Evolutionary conservation across 176 grass and related monocot genomes (phyloP), one percentile per base, ranked within the genome.

Genomic region (Cenchrus fungigraminus): DNA sequence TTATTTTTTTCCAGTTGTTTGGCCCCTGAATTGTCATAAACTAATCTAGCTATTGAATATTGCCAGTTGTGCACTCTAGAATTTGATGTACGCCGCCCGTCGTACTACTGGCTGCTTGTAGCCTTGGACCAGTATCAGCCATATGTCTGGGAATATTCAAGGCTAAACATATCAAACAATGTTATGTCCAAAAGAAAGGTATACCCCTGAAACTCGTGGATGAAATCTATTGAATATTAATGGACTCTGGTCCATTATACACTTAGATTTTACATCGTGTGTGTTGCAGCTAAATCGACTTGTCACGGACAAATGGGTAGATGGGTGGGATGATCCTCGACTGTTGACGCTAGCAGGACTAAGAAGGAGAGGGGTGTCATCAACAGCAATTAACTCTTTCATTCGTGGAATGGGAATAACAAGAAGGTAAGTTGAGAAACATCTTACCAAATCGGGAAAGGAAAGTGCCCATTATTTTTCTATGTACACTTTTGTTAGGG

Each of bases 171-270:
- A 73, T 88, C 92, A 74, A 92, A 97, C 78, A 92, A 88, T 49
- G 90, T 97, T 71, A 97, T 97, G 92, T 97, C 95, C 69, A 97
- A 97, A 86, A 85, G 95, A 79, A 97, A 97, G 92, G 95, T 97
- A 66, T 65, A 65, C 62, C 75, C 43, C 68, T 34, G 60, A 57
- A 49, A 14, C 60, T 52, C 10, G 28, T 31, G 12, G 14, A 68
- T 53, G 49, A 19, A 83, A 78, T 28, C 40, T 71, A 17, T 40
- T 40, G 3, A 40, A 40, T 37, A 55, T 56, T 13, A 68, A 77
- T 11, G 2, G 14, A n/a, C 19, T 80, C 51, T 40, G 44, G 32
- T 61, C 42, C 59, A 52, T 62, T 54, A 55, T 73, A 14, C 61
- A 68, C 40, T 12, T 40, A 53, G 13, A 75, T 84, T 55, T 69